phyloP scores from a whole-genome alignment of 2,329 filamentous ascomycete genomes.

The Colletotrichum scovillei region DNA sequence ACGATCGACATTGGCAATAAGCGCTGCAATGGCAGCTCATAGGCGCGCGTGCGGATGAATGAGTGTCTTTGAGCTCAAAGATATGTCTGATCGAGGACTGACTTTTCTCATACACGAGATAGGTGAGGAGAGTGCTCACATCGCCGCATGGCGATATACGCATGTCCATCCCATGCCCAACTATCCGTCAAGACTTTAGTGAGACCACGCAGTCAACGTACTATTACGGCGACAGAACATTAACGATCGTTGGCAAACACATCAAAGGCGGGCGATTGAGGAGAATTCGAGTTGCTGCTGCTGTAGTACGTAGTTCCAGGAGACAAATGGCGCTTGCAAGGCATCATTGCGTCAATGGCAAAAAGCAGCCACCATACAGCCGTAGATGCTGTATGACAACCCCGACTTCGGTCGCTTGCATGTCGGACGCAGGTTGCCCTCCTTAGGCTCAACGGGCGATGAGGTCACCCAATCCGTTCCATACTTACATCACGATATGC shows the following conservation, averaged over 20 bases:
- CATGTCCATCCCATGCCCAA: background rate
- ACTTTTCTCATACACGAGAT: no score
- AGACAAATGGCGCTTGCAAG: background rate
- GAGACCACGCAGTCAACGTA: background rate
- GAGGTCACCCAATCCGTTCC: constrained; percentile 8
- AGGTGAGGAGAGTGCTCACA: background rate
- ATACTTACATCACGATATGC: background rate
- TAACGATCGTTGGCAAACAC: background rate
- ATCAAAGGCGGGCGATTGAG: background rate
- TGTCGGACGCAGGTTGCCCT: background rate
- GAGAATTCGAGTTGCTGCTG: background rate
- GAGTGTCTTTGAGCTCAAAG: background rate
- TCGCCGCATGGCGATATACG: background rate
- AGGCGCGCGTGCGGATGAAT: background rate
- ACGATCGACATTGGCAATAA: background rate
- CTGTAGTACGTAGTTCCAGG: background rate
- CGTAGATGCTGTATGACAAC: background rate
- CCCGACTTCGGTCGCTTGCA: constrained; percentile 15
- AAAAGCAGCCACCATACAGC: background rate
- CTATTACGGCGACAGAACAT: background rate
- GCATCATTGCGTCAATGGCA: background rate
- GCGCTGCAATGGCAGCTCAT: background rate
- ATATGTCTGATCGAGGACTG: background rate
- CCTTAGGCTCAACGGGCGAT: background rate
- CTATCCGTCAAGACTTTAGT: background rate